Base-by-base conservation (phyloP, 1,284 basidiomycete species). In the Naganishia albida region DNA sequence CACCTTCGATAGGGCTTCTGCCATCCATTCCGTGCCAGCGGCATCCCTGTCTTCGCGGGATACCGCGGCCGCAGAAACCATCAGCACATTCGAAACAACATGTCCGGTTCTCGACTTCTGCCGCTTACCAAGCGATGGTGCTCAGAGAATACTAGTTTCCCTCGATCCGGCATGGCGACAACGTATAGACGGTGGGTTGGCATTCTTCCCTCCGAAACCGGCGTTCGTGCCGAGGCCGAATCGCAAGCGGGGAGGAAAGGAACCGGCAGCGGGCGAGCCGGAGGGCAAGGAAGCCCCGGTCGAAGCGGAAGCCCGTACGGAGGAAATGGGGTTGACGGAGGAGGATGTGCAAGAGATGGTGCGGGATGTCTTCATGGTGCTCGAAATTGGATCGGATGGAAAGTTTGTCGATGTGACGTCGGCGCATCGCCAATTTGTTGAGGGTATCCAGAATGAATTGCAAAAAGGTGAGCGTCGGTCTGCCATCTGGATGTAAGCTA, bases 81-180 rank as follows among this genome's bases (percentile, higher is more conserved):
- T 80, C 18, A 76, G 78, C 66, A 69, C 73, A 4, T 74, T 78
- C 65, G 51, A 70, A 16, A 66, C 78, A n/a, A 57, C 72, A 2
- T 68, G 70, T 54, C 79, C 79, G 6, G 67, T 80, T 7, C 70
- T 80, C 26, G 75, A 76, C 48, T 77, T 78, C 55, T 66, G 73
- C 2, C n/a, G 42, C 12, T 52, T 77, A 42, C 48, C 67, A 3
- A 70, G 74, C 1, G 50, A 65, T n/a, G 20, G 65, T 1, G 46
- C 67, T 3, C 49, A 44, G 12, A 49, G 13, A 48, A 34, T 79
- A 0, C 54, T 78, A n/a, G 65, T 80, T 7, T 72, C 75, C 1
- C 70, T 78, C 34, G 78, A 80, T 63, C 70, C 74, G 18, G 71
- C 74, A 38, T 78, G 73, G 70, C 72, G 62, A 43, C 34, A 65